Evolutionary conservation across 1,284 basidiomycete genomes (phyloP), one percentile per base, ranked within the genome.

Genomic region (Trametes pubescens): DNA sequence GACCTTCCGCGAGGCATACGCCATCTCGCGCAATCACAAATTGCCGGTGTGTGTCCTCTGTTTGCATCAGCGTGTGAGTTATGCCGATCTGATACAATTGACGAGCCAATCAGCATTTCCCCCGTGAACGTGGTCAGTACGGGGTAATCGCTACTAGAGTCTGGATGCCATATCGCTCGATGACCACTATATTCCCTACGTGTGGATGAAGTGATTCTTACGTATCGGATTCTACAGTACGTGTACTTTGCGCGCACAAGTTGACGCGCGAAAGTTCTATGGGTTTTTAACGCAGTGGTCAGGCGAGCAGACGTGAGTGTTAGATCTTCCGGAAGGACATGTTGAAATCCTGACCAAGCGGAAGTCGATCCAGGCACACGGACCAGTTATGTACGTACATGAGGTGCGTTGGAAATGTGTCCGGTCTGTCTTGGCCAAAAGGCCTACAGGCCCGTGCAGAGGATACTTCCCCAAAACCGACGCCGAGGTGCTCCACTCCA

Each of bases 371-470:
- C 37, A 61, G 52, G 26, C 29, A 8, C 8, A 29, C 59, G 44
- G 52, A 16, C 52, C 46, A 35, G 40, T 22, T 37, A 7, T 43
- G 59, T 61, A 61, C 59, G 59, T 61, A 61, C 51, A 29, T 18
- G n/a, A 22, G 24, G 14, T 40, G 51, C 40, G 13, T 22, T 43
- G 29, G 21, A 38, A 51, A 46, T 35, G 51, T 21, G 24, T 18
- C 32, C 3, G 22, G 2, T n/a, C 4, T 21, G 6, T n/a, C 11
- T 11, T 6, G 13, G 40, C 18, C 40, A 43, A 43, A 16, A 11
- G 40, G 21, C 35, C 6, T n/a, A n/a, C 24, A 35, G 29, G 16
- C 29, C 34, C 37, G 21, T 40, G 49, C n/a, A 43, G 11, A 8
- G 13, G 16, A 4, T 10, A 1, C 8, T n/a, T 43, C 3, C 18